These are phyloP conservation scores for Cytospora paraplurivora DNA, from an alignment of 2,329 filamentous ascomycete species.

Conservation along the genomic window DNA sequence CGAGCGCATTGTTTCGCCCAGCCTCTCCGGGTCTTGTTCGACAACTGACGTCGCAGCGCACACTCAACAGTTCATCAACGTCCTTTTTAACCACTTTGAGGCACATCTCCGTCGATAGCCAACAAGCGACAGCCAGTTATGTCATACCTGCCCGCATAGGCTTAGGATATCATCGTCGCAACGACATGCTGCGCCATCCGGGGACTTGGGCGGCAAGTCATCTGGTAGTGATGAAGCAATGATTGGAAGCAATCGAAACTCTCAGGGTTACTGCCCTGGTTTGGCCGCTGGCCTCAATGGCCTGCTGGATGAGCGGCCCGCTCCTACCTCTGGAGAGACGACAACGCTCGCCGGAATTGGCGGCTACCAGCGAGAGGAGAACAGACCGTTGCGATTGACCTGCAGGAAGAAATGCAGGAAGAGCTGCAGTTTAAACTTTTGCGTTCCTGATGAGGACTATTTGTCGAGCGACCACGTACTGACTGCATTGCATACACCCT, in stretches of 20 bases:
- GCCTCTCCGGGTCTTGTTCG: conserved; percentile 5
- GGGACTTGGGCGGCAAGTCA: background rate
- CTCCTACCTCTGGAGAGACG: background rate
- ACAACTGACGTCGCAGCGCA: background rate
- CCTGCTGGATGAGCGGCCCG: background rate
- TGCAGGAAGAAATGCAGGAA: conserved; percentile 23
- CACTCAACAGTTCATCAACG: conserved; percentile 12
- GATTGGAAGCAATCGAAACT: background rate
- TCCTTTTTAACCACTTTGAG: conserved; percentile 13
- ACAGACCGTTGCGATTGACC: conserved; percentile 14
- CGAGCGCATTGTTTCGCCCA: background rate
- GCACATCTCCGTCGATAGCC: conserved; percentile 18
- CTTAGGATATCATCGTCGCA: conserved; percentile 17
- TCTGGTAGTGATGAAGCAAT: too few relatives aligned
- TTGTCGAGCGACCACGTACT: conserved; percentile 25
- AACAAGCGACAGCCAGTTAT: conserved; percentile 15
- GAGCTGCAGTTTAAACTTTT: conserved; percentile 15
- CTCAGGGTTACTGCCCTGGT: background rate
- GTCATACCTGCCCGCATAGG: conserved; percentile 23
- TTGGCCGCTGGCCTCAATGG: background rate
- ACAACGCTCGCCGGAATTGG: conserved; percentile 1
- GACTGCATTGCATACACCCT: conserved; percentile 26
- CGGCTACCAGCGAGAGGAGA: conserved; percentile 1
- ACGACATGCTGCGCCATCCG: conserved; percentile 2
- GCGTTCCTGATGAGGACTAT: conserved; percentile 17